Base-by-base conservation (phyloP, 2,329 filamentous ascomycete species). In the Penicillium janthinellum region DNA sequence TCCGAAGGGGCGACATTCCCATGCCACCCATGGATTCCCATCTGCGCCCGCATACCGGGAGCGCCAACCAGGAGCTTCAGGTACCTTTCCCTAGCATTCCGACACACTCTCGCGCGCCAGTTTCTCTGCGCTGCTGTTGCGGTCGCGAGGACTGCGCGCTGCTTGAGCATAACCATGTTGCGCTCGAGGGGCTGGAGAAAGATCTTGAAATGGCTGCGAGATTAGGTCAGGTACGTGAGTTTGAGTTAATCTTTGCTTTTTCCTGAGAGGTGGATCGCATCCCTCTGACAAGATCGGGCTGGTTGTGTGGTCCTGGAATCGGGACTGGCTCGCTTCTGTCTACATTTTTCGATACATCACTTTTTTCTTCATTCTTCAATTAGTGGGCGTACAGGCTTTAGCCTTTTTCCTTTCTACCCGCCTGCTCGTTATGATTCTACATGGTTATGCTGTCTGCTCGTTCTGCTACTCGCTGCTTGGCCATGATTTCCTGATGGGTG, bases 141-240 rank as follows among this genome's bases (percentile, higher is more conserved):
- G 93, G 92, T 58, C 88, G 87, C 66, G 74, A 82, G 63, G 88
- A 92, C 70, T 98, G 94, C 77, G 84, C 88, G 67, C 91, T 90
- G 73, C 83, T 97, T 63, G 87, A 86, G 75, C 89, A 93, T 78
- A 97, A 94, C 78, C 88, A 88, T 75, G 83, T 84, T 48, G 83
- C 92, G 63, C 83, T 98, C 49, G 88, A 91, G 68, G 89, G 86
- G 62, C 84, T 98, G 65, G 94, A 98, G 78, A 90, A 89, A 69
- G 91, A 97, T 79, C 90, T 97, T 56, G 88, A 88, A 69, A 91
- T 87, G 54, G 95, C 95, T 42, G 95, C 92, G 51, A 85, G 90
- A 73, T 84, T 97, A 70, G 95, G 95, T 66, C 91, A 97, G 90
- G 94, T 97, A 89, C 74, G 91, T 86, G 61, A 20, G n/a, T 42